These are phyloP conservation scores for Saccharomycopsis sp. DNA, from an alignment of 805 yeast genomes.

Conservation along the genomic window DNA sequence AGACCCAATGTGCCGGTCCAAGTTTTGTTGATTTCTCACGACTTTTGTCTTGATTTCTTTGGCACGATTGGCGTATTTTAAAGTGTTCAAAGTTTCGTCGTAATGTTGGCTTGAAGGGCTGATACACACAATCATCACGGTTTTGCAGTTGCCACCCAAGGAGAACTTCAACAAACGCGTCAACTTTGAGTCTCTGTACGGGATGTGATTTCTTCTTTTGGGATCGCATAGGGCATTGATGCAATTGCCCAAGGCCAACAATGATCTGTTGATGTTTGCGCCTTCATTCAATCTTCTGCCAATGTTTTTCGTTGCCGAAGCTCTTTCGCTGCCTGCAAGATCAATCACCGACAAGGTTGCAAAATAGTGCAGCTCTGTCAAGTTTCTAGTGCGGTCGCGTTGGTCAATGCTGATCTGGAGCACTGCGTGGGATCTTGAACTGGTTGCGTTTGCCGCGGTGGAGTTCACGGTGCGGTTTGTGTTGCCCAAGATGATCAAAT, in stretches of 20 bases:
- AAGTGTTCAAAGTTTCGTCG: constrained; percentile 86
- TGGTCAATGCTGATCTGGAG: constrained; percentile 69
- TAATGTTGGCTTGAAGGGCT: constrained; percentile 82
- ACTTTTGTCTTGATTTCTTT: constrained; percentile 81
- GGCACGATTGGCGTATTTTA: constrained; percentile 87
- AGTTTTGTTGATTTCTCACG: constrained; percentile 59
- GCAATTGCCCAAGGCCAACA: constrained; percentile 87
- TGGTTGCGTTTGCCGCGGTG: constrained; percentile 83
- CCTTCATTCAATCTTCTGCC: constrained; percentile 83
- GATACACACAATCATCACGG: constrained; percentile 92
- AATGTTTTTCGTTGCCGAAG: constrained; percentile 77
- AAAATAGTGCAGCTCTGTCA: constrained; percentile 58
- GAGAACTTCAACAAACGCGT: constrained; percentile 84
- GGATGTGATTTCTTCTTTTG: constrained; percentile 61
- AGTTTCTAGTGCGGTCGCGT: constrained; percentile 48
- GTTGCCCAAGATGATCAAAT: constrained; percentile 64
- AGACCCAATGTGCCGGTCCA: constrained; percentile 78
- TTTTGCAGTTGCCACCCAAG: constrained; percentile 87
- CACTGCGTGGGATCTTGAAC: constrained; percentile 92
- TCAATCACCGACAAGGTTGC: constrained; percentile 85
- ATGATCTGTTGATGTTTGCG: constrained; percentile 83
- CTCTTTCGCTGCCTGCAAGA: constrained; percentile 92
- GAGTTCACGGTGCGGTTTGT: constrained; percentile 72
- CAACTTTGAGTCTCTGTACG: constrained; percentile 84
- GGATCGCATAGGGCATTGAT: constrained; percentile 84